Evolutionary conservation across 2,329 filamentous ascomycete genomes (phyloP), one percentile per base, ranked within the genome.

Genomic region (Tolypocladium ovalisporum): DNA sequence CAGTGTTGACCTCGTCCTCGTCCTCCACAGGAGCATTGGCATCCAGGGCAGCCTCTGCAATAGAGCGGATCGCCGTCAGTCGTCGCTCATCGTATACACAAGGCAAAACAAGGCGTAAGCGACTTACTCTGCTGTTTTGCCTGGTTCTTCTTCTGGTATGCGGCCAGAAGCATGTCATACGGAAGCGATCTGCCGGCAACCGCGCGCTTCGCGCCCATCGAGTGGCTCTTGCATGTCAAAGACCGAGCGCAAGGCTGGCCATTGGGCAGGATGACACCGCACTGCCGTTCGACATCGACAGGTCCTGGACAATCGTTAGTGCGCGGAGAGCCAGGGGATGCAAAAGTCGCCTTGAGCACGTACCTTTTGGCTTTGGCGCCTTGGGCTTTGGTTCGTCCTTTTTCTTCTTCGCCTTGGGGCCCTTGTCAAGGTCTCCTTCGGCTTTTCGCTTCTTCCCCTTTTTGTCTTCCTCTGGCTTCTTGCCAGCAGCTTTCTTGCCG

Each of bases 131-230:
- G 94, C 75, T 96, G 90, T 68, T 96, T 96, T 27, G 94, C 94
- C 72, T 97, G 94, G 66, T 99, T 99, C 79, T 97, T 97, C 80
- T 97, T 97, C 71, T 94, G 89, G 67, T 94, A 94, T 9, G 88
- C 87, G 17, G 88, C 86, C 40, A 97, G 79, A 42, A 97, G 77
- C 87, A 96, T 94, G 71, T 96, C 91, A 68, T 97, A 97, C 1
- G 92, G 92, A 59, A 96, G 75, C 51, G 89, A 94, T 60, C 92
- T 81, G 1, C 92, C 92, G 6, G 90, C 88, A 3, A 97, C 92
- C 1, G 88, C 88, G 64, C 92, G 82, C 73, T 97, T 97, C 6
- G 92, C 88, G 13, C 92, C 91, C 92, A 97, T 96, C n/a, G 82
- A 87, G 63, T 97, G 92, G 59, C 88, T 93, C 74, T 97, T 97